phyloP scores from a whole-genome alignment of 495 filamentous ascomycete species.

The Talaromyces wortmannii region DNA sequence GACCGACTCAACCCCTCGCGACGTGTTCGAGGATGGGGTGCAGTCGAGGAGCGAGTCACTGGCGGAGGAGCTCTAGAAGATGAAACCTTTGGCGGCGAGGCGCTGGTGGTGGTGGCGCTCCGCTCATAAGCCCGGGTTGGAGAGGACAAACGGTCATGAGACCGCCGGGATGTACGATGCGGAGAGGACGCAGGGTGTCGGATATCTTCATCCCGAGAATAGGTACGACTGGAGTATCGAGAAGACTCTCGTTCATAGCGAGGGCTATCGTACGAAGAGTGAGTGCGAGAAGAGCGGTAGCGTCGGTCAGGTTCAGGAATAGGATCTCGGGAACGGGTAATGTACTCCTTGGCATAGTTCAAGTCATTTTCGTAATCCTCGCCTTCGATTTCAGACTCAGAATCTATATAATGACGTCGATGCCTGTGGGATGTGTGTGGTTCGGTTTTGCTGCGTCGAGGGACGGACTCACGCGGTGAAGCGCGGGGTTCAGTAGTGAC shows the following conservation, averaged over 20 bases:
- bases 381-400: constrained; percentile 9
- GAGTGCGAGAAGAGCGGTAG: background rate
- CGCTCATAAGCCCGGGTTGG: background rate
- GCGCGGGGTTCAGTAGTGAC: constrained; percentile 13
- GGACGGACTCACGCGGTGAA: constrained; percentile 8
- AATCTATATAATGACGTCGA: background rate
- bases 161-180: background rate
- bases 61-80: constrained; percentile 1
- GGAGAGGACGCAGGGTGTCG: background rate
- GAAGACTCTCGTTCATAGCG: background rate
- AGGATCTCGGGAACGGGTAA: background rate
- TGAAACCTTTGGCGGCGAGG: constrained; percentile 2
- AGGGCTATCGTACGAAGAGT: background rate
- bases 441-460: constrained; percentile 2
- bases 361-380: constrained; percentile 21
- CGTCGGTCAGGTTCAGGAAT: background rate
- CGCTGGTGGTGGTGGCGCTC: background rate
- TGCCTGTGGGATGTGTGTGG: background rate
- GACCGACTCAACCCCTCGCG: constrained; percentile 21
- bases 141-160: constrained; percentile 1
- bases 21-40: background rate
- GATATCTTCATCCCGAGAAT: background rate
- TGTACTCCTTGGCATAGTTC: constrained; percentile 9
- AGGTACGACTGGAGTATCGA: background rate
- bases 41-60: constrained; percentile 1